A percentile compares a stretch with the other conserved stretches of the same genome.
These are phyloP conservation scores for Bipolaris sorokiniana DNA, from an alignment of 2,329 filamentous ascomycete species.

Conservation along the genomic window DNA sequence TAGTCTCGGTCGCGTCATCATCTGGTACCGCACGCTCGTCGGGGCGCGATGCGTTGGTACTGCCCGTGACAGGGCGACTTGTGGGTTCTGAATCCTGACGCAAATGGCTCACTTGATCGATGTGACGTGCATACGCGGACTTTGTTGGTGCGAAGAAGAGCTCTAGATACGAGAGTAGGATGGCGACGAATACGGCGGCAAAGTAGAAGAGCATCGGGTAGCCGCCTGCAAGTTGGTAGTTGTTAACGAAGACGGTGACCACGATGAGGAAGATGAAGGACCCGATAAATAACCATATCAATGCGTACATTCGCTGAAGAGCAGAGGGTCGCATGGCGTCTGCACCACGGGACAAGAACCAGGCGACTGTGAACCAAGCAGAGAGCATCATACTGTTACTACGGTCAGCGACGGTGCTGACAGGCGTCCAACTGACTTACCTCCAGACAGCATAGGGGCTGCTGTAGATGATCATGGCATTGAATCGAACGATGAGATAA, in stretches of 20 bases:
- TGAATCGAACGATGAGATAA: slow-evolving; percentile 79
- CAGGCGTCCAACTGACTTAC: slow-evolving; percentile 27
- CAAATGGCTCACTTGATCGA: slow-evolving; percentile 41
- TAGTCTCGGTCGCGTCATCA: slow-evolving; percentile 60
- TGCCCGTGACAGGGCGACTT: slow-evolving; percentile 44
- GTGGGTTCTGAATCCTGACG: slow-evolving; percentile 37
- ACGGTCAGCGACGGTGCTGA: slow-evolving; percentile 5
- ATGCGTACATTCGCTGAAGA: slow-evolving; percentile 78
- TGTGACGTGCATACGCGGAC: slow-evolving; percentile 67
- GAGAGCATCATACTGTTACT: slow-evolving; percentile 73
- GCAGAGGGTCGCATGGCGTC: slow-evolving; percentile 84
- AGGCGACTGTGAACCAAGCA: slow-evolving; percentile 79
- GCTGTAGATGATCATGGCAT: slow-evolving; percentile 90
- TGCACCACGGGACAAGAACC: slow-evolving; percentile 80
- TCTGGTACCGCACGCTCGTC: slow-evolving; percentile 42
- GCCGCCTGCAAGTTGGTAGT: slow-evolving; percentile 72
- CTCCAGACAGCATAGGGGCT: slow-evolving; percentile 84
- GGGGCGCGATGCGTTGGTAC: slow-evolving; percentile 38
- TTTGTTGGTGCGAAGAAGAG: slow-evolving; percentile 76
- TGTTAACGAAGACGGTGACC: slow-evolving; percentile 76
- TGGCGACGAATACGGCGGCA: slow-evolving; percentile 73
- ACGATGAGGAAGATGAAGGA: slow-evolving; percentile 75
- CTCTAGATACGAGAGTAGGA: slow-evolving; percentile 78
- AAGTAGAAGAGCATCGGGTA: slow-evolving; percentile 86
- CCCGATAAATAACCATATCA: slow-evolving; percentile 82